Percentiles rank a stretch among this genome's conserved stretches.
Evolutionary conservation across 257 asterid species (phyloP).

Genomic region (Capsicum chinense): DNA sequence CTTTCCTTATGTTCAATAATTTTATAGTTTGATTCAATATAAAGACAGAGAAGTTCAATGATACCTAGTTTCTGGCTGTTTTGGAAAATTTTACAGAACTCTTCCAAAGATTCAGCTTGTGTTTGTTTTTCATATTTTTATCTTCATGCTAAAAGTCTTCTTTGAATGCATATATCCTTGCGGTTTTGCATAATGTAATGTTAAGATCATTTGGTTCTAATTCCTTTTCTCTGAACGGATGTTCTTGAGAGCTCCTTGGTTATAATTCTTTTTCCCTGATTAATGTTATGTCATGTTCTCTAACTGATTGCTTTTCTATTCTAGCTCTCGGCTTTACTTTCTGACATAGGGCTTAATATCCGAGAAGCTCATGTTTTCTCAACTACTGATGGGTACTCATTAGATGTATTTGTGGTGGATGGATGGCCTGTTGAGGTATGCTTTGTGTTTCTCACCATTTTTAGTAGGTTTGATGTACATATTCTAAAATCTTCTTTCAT

Average conservation of each 20-base stretch:
- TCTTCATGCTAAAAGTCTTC: constrained; percentile 14
- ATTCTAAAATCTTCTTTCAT: constrained; percentile 10
- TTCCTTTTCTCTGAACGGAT: background rate
- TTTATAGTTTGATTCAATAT: background rate
- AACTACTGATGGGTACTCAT: constrained; percentile 86
- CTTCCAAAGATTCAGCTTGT: background rate
- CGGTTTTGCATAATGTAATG: background rate
- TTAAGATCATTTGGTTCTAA: background rate
- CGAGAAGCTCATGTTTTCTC: constrained; percentile 99
- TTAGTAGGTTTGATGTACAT: constrained; percentile 28
- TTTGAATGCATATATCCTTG: constrained; percentile 1
- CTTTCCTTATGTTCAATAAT: background rate
- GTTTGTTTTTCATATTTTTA: background rate
- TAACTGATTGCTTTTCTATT: constrained; percentile 31
- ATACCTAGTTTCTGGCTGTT: background rate
- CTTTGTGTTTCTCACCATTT: constrained; percentile 40
- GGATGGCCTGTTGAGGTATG: constrained; percentile 97
- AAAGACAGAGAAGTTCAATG: background rate
- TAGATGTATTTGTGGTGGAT: constrained; percentile 93
- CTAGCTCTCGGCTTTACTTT: constrained; percentile 96
- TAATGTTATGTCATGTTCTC: constrained; percentile 26
- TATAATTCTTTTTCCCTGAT: constrained; percentile 5
- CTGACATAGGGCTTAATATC: constrained; percentile 90
- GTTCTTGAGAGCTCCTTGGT: background rate
- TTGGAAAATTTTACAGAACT: background rate